Evolutionary conservation across 2,329 filamentous ascomycete species (phyloP).

Genomic region (Tolypocladium capitatum): DNA sequence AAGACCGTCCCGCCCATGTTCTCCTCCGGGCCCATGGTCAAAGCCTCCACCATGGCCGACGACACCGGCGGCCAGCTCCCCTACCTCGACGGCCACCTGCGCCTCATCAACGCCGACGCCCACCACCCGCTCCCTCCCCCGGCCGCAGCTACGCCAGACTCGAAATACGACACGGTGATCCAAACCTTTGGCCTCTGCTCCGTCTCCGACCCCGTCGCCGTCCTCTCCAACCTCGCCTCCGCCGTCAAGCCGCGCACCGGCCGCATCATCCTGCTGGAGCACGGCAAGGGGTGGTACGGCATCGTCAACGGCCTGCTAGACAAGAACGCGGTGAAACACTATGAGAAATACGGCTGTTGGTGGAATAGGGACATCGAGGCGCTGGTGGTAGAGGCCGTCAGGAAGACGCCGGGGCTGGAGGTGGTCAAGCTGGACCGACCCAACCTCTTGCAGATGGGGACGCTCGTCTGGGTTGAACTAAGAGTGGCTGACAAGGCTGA

Average conservation of each 20-base stretch:
- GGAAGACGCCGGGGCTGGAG: conserved; percentile 38
- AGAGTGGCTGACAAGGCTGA: conserved; percentile 19
- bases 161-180: conserved; percentile 47
- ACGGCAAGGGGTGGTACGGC: conserved; percentile 42
- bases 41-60: conserved; percentile 19
- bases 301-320: conserved; percentile 45
- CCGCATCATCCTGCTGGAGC: conserved; percentile 48
- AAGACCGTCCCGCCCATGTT: conserved; percentile 26
- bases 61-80: conserved; percentile 22
- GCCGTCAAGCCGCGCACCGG: conserved; percentile 40
- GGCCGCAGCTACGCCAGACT: conserved; percentile 19
- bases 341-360: conserved; percentile 51
- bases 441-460: conserved; percentile 40
- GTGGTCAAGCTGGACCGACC: conserved; percentile 41
- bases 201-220: conserved; percentile 39
- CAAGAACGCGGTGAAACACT: conserved; percentile 39
- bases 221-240: conserved; percentile 40
- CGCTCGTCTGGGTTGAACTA: conserved; percentile 45
- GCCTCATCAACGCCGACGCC: conserved; percentile 36
- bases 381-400: conserved; percentile 36
- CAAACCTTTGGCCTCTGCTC: conserved; percentile 55
- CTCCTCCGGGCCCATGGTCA: conserved; percentile 17
- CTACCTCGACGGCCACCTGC: conserved; percentile 27
- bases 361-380: conserved; percentile 51
- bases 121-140: conserved; percentile 27